Evolutionary conservation across 371 early-diverging fungal genomes (phyloP), one percentile per base, ranked within the genome.

Genomic region (Mortierella sp.): DNA sequence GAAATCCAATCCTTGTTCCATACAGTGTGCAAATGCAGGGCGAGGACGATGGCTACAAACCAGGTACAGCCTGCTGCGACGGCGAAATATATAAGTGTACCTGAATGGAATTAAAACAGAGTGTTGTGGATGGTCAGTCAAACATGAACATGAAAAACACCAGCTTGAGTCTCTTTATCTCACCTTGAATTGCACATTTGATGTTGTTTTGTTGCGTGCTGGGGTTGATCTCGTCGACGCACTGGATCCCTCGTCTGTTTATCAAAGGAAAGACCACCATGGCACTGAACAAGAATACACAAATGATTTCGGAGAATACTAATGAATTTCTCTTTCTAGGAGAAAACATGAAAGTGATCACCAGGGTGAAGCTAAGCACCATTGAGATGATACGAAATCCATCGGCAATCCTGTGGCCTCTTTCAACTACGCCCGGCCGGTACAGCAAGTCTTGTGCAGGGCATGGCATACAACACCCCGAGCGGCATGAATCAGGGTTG

Each of bases 251-350:
- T 53, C 73, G 70, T 36, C 88, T 88, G 55, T 90, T 80, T 19
- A 87, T 84, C 21, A 90, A 50, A 7, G 88, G 83, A 65, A 91
- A 91, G 41, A 89, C 78, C 19, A 87, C 86, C 36, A 84, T 86
- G 59, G 79, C 84, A 28, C 85, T 86, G 76, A 87, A 91, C 48
- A 91, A 65, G 77, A 89, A 88, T 40, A 88, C 72, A 47, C 88
- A 86, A 50, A 89, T 76, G 15, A 87, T 74, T 57, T 91, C 87
- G 77, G 88, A 88, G 41, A 91, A 73, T 47, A 92, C 89, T 62
- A 92, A 78, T n/a, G 90, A 92, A 50, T 87, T 83, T 68, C 89
- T 78, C 58, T 91, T 90, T 58, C 89, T 90, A 6, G 90, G 89
- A 19, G 91, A 71, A 55, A 87, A 76, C 21, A 90, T 63, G 65